phyloP scores from a whole-genome alignment of 257 asterid genomes.

The Solanum bukasovii region DNA sequence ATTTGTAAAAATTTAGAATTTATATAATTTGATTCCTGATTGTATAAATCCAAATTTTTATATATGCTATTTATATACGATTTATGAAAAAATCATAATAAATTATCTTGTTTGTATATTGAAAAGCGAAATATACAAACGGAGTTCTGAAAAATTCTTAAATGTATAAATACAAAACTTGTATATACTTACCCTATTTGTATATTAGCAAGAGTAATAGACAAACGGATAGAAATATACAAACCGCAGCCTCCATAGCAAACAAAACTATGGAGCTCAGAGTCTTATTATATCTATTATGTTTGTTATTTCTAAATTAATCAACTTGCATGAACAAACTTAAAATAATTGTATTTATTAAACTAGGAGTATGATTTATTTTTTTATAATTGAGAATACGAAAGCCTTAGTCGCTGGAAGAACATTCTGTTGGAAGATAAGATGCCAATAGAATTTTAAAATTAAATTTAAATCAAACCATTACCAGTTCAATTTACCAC shows the following conservation, averaged over 20 bases:
- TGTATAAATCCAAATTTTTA: no score
- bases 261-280: not conserved
- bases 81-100: no score
- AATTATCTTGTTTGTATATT: no score
- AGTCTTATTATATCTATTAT: no score
- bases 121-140: no score
- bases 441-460: not conserved
- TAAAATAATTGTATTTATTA: not conserved
- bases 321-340: not conserved
- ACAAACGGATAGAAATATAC: no score
- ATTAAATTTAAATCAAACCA: not conserved
- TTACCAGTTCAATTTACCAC: not conserved
- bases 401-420: not conserved
- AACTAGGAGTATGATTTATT: not conserved
- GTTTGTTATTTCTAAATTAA: not conserved
- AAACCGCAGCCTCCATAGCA: not conserved
- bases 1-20: no score
- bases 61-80: no score
- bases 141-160: no score
- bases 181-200: not conserved
- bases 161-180: not conserved
- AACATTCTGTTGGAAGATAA: not conserved
- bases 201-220: not conserved
- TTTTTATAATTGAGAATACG: not conserved
- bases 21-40: fast-evolving